phyloP scores from a whole-genome alignment of 2,329 filamentous ascomycete genomes.

The Amauroascus niger region DNA sequence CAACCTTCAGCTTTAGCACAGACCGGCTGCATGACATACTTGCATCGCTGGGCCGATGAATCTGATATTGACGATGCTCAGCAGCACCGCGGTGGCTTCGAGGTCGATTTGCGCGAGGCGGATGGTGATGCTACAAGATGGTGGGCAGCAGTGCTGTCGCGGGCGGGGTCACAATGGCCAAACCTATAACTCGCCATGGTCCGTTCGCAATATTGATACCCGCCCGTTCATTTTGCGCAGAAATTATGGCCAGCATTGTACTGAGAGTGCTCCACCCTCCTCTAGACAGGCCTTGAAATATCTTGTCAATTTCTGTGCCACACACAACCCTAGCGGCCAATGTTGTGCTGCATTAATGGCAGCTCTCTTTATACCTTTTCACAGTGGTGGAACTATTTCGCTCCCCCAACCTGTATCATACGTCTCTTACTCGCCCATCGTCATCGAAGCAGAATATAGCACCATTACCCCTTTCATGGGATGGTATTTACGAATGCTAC shows the following conservation, averaged over 20 bases:
- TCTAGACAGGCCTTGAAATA: constrained; percentile 19
- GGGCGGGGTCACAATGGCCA: constrained; percentile 8
- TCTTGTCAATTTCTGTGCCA: constrained; percentile 19
- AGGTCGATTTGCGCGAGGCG: constrained; percentile 6
- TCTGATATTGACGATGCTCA: background rate
- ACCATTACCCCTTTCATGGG: background rate
- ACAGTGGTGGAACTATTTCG: background rate
- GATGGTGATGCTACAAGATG: constrained; percentile 9
- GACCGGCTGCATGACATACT: constrained; percentile 17
- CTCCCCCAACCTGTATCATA: constrained; percentile 1
- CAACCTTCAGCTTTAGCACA: constrained; percentile 9
- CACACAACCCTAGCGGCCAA: constrained; percentile 18
- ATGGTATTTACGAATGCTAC: background rate
- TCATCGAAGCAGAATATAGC: background rate
- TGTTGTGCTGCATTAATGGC: constrained; percentile 21
- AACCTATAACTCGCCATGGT: constrained; percentile 10
- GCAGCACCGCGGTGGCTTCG: constrained; percentile 1
- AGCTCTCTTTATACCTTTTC: constrained; percentile 19
- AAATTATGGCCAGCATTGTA: constrained; percentile 8
- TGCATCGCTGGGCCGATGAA: constrained; percentile 9
- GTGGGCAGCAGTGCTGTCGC: constrained; percentile 16
- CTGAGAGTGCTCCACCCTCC: constrained; percentile 9
- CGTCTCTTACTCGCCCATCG: background rate
- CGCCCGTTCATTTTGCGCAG: constrained; percentile 1
- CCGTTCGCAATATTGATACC: background rate